Percentiles rank a stretch among this genome's conserved stretches.
phyloP scores from a whole-genome alignment of 129 eudicot species.

The Helianthus tuberosus region DNA sequence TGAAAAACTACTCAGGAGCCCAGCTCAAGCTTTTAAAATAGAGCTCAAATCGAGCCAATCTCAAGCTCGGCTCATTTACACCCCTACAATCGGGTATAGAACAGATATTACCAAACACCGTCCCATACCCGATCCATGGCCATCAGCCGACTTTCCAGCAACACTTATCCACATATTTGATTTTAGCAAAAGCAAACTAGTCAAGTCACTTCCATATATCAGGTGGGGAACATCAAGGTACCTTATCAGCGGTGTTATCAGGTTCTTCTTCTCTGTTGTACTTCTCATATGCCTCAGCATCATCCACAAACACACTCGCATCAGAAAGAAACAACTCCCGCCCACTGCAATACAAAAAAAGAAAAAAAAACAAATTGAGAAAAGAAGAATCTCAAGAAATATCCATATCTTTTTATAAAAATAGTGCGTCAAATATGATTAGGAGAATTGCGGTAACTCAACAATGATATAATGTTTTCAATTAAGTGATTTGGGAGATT shows the following conservation, averaged over 20 bases:
- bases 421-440: background rate
- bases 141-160: background rate
- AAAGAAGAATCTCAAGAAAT: slow-evolving; percentile 7
- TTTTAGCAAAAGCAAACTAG: background rate
- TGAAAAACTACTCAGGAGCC: no score
- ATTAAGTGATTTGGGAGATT: background rate
- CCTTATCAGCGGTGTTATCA: slow-evolving; percentile 53
- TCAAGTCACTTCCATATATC: slow-evolving; percentile 6
- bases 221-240: slow-evolving; percentile 23
- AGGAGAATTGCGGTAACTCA: no score
- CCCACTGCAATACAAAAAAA: slow-evolving; percentile 54
- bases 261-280: slow-evolving; percentile 76
- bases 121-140: background rate
- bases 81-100: background rate
- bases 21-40: no score
- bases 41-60: no score
- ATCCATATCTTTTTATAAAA: background rate
- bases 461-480: background rate
- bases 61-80: no score
- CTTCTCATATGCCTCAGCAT: slow-evolving; percentile 81
- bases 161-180: background rate
- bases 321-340: slow-evolving; percentile 87
- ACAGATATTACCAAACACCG: background rate
- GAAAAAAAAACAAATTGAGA: background rate
- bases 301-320: slow-evolving; percentile 91